phyloP scores from a whole-genome alignment of 129 eudicot genomes.

The Lactuca saligna region DNA sequence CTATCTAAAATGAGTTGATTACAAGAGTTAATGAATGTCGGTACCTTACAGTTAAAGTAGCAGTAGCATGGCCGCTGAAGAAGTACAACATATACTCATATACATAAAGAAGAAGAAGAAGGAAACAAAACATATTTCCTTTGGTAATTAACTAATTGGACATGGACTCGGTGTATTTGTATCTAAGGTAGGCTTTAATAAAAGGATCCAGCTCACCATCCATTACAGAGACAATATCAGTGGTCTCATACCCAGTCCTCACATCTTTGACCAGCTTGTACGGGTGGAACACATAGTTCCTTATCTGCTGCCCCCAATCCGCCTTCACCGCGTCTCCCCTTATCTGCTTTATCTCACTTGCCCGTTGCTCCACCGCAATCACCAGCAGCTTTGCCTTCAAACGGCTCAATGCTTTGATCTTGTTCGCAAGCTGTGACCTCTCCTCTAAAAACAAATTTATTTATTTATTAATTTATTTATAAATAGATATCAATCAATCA shows the following conservation, averaged over 20 bases:
- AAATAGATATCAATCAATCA: no score
- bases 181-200: slow-evolving; percentile 76
- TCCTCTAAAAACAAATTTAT: slow-evolving; percentile 50
- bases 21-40: background rate
- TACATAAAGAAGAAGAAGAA: background rate
- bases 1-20: background rate
- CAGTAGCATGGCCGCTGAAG: no score
- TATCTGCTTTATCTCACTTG: slow-evolving; percentile 90
- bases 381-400: slow-evolving; percentile 88
- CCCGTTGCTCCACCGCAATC: slow-evolving; percentile 88
- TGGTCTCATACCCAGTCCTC: slow-evolving; percentile 76
- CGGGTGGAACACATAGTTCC: slow-evolving; percentile 94
- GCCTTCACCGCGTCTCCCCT: slow-evolving; percentile 94
- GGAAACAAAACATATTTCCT: no score
- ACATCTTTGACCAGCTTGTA: slow-evolving; percentile 98
- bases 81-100: no score
- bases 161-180: slow-evolving; percentile 60
- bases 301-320: slow-evolving; percentile 95
- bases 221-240: slow-evolving; percentile 84
- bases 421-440: slow-evolving; percentile 77
- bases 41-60: background rate
- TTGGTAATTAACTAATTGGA: slow-evolving; percentile 9
- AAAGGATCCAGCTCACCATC: slow-evolving; percentile 97
- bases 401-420: slow-evolving; percentile 76
- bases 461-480: no score